phyloP scores from a whole-genome alignment of 306 rosid genomes.

The Vachellia collinsii region DNA sequence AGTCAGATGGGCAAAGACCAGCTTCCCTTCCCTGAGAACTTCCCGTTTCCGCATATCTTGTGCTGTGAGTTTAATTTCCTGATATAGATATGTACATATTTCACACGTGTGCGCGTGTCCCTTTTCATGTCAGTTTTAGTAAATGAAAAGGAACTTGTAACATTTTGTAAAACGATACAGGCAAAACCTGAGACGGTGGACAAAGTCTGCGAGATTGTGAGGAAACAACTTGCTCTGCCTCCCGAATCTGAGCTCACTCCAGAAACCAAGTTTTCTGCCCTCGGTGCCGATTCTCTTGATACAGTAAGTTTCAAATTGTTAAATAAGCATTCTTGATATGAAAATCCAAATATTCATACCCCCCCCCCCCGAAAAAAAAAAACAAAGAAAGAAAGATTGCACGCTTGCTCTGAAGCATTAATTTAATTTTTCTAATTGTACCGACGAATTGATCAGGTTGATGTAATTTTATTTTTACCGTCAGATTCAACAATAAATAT shows the following conservation, averaged over 20 bases:
- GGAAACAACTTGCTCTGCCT: constrained; percentile 57
- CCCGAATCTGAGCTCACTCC: constrained; percentile 51
- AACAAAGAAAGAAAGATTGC: too few relatives aligned
- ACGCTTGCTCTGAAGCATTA: too few relatives aligned
- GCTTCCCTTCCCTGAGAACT: constrained; percentile 53
- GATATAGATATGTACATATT: neutral
- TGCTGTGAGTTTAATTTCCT: constrained; percentile 44
- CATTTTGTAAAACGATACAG: neutral
- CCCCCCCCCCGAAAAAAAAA: too few relatives aligned
- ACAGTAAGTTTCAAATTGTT: constrained; percentile 39
- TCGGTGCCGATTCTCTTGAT: constrained; percentile 71
- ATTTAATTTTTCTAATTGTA: too few relatives aligned
- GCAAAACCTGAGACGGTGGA: constrained; percentile 47
- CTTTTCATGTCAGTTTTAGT: neutral
- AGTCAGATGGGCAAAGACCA: constrained; percentile 41
- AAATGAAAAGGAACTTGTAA: neutral
- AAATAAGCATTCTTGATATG: neutral
- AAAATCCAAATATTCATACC: neutral
- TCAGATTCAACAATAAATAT: neutral
- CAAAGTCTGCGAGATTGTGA: constrained; percentile 55
- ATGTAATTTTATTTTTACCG: neutral
- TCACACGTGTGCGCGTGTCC: neutral
- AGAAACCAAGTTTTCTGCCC: constrained; percentile 51
- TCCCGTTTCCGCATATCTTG: constrained; percentile 54
- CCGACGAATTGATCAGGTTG: neutral